These are phyloP conservation scores for Esteya vermicola DNA, from an alignment of 2,329 filamentous ascomycete species.

Conservation along the genomic window DNA sequence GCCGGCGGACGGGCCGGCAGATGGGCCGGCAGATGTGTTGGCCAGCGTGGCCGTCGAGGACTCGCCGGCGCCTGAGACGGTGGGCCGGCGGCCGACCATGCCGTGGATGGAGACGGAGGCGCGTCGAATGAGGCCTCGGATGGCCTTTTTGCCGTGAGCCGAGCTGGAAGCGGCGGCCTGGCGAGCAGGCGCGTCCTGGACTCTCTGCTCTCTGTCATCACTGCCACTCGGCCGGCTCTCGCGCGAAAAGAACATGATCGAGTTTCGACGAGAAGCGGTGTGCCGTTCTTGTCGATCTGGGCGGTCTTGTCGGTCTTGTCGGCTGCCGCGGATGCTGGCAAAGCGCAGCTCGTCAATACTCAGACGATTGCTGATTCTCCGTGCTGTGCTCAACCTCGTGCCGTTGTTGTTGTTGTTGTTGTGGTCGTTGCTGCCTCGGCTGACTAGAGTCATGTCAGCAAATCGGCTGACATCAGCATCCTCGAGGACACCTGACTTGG, in stretches of 20 bases:
- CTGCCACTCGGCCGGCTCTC: no score
- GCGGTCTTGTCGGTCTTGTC: not conserved
- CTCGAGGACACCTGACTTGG: conserved; percentile 26
- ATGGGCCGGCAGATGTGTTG: conserved; percentile 1
- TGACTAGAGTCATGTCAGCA: conserved; percentile 12
- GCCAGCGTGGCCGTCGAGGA: conserved; percentile 7
- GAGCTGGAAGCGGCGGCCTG: not conserved
- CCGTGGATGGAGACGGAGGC: conserved; percentile 39
- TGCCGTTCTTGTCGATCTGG: no score
- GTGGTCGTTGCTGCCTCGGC: not conserved
- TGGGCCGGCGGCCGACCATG: conserved; percentile 34
- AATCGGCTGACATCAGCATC: conserved; percentile 16
- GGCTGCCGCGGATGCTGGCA: not conserved
- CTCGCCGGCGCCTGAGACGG: conserved; percentile 18
- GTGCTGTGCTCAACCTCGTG: no score
- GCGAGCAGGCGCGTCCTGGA: not conserved
- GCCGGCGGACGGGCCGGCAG: no score
- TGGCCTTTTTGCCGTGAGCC: conserved; percentile 12
- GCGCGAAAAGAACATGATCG: no score
- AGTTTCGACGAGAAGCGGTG: no score
- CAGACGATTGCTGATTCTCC: not conserved
- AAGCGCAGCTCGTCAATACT: conserved; percentile 3
- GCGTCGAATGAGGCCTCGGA: conserved; percentile 39
- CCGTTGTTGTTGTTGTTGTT: no score
- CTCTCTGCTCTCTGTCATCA: not conserved